Conservation (phyloP, 2,329 filamentous ascomycete species). For the Podosphaera xanthii region DNA sequence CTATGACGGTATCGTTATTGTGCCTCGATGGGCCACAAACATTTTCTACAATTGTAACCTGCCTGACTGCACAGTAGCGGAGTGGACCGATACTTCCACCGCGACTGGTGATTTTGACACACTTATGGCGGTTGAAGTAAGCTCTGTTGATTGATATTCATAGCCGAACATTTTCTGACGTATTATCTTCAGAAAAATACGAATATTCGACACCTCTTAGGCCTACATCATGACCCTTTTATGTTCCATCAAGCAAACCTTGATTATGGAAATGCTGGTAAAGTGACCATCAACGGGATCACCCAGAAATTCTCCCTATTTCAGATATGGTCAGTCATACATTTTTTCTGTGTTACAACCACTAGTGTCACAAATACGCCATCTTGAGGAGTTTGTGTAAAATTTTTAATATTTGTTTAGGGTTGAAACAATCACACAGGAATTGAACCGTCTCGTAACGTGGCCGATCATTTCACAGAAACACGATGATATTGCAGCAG, state of each 20-base stretch:
- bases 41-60: conserved; percentile 23
- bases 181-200: conserved; percentile 18
- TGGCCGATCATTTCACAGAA: conserved; percentile 33
- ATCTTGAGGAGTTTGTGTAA: not conserved
- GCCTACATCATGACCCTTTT: conserved; percentile 19
- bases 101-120: conserved; percentile 29
- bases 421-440: conserved; percentile 13
- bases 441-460: conserved; percentile 18
- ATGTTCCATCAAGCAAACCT: conserved; percentile 38
- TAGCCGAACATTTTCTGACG: not conserved
- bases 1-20: conserved; percentile 29
- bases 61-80: conserved; percentile 29
- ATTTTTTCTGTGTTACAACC: not conserved
- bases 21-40: conserved; percentile 26
- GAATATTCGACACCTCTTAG: conserved; percentile 32
- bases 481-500: conserved; percentile 24
- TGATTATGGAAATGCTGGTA: conserved; percentile 23
- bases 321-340: conserved; percentile 9
- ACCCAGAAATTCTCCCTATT: conserved; percentile 10
- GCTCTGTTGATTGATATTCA: not conserved
- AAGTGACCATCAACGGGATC: conserved; percentile 12
- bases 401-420: not conserved
- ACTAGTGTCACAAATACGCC: not conserved
- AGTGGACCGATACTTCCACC: conserved; percentile 36
- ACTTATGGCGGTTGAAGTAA: conserved; percentile 24